Base-by-base conservation (phyloP, 2,329 filamentous ascomycete genomes). In the Lasiodiplodia hormozganensis region DNA sequence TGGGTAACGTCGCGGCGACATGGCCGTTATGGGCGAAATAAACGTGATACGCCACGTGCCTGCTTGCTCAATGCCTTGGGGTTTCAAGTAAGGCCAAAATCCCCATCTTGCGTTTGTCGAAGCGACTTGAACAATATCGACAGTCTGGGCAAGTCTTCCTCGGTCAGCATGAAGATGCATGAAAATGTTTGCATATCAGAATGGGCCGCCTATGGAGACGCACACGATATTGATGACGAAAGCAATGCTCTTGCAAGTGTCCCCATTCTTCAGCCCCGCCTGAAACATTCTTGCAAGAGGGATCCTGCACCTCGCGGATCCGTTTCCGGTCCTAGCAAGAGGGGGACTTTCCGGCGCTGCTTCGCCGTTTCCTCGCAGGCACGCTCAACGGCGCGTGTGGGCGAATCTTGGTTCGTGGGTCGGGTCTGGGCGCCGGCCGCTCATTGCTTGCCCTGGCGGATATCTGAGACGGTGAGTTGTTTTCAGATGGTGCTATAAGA, bases 151-250 rank as follows among this genome's bases (percentile, higher is more conserved):
- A 47, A 47, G 14, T 47, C 40, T 18, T 16, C 40, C 4, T 47
- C 7, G 2, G 21, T 3, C 43, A 7, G 28, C 28, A 18, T 28
- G 36, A 31, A 51, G 60, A 34, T 36, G 60, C 60, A 64, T 64
- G 60, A 62, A 53, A 49, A 16, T 62, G 58, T 62, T 62, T 49
- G 58, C 58, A 49, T 34, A 28, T 62, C 25, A 23, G 47, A 62
- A 25, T 38, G 54, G 54, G 11, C n/a, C 54, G 28, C 11, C 10
- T 25, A 16, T 18, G 4, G 4, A 49, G 23, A 34, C 14, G 21
- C 16, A 11, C 16, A 51, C 58, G 25, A 43, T 43, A 36, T 47
- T 62, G 18, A 62, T 28, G 18, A 43, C 43, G 38, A 62, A 62
- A 31, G 52, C 52, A 54, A 16, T 18, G 16, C 16, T 34, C 14